These are phyloP conservation scores for Chenopodium quinoa DNA, from an alignment of 148 eudicot species.

Conservation along the genomic window DNA sequence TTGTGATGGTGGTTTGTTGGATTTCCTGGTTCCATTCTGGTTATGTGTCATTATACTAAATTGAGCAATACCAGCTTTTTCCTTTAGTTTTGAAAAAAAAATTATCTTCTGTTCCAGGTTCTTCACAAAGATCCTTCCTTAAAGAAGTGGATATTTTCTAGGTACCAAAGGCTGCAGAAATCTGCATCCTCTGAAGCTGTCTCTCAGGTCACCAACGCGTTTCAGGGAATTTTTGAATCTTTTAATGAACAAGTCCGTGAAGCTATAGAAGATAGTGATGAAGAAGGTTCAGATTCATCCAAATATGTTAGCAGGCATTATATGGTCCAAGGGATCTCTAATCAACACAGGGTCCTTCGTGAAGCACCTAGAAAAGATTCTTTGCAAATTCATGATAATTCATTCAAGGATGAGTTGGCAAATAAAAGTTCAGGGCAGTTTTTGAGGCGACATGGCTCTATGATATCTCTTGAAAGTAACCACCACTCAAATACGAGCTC, in stretches of 20 bases:
- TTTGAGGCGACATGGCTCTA: constrained; percentile 44
- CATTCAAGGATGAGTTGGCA: constrained; percentile 31
- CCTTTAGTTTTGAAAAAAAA: background rate
- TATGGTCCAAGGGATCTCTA: constrained; percentile 36
- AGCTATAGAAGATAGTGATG: constrained; percentile 40
- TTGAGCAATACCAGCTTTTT: background rate
- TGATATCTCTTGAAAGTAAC: constrained; percentile 41
- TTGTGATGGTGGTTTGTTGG: too few relatives aligned
- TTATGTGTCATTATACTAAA: background rate
- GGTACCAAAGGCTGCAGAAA: constrained; percentile 53
- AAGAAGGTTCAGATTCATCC: constrained; percentile 47
- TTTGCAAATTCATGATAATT: constrained; percentile 35
- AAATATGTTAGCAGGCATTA: constrained; percentile 37
- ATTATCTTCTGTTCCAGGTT: constrained; percentile 39
- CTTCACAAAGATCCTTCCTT: constrained; percentile 57
- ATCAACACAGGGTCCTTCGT: constrained; percentile 35
- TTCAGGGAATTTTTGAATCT: constrained; percentile 61
- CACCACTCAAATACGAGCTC: constrained; percentile 41
- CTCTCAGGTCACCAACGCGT: constrained; percentile 49
- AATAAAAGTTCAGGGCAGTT: constrained; percentile 43
- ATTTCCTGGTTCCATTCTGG: background rate
- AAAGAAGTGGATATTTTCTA: constrained; percentile 62
- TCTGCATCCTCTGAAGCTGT: constrained; percentile 59
- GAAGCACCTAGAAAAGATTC: constrained; percentile 48
- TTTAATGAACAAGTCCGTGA: constrained; percentile 47